Evolutionary conservation across 1,139 yeast species (phyloP).

Genomic region (Sugiyamaella japonica): DNA sequence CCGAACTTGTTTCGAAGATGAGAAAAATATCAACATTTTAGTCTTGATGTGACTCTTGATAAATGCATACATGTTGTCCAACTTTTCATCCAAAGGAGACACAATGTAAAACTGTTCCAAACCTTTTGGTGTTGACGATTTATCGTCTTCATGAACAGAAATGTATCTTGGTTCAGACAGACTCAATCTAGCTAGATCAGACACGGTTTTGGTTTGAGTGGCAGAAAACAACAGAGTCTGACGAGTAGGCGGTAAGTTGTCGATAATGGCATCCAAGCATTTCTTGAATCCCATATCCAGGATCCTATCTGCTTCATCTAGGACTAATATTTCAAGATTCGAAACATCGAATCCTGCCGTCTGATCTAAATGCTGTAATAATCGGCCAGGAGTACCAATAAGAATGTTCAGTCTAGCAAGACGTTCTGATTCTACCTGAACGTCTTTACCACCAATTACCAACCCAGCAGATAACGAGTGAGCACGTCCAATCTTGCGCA

Average conservation of each 20-base stretch:
- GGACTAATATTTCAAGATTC: conserved; percentile 75
- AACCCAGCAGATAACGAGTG: conserved; percentile 88
- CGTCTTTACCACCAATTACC: conserved; percentile 96
- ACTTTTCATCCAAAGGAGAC: conserved; percentile 72
- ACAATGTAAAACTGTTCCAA: conserved; percentile 80
- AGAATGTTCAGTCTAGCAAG: conserved; percentile 79
- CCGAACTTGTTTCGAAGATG: conserved; percentile 94
- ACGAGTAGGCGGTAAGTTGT: conserved; percentile 74
- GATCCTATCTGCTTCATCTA: conserved; percentile 96
- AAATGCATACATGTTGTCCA: conserved; percentile 86
- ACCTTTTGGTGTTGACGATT: conserved; percentile 71
- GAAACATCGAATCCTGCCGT: conserved; percentile 80
- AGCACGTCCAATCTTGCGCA: conserved; percentile 77
- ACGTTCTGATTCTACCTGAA: conserved; percentile 82
- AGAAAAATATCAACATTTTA: conserved; percentile 83
- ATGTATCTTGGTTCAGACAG: conserved; percentile 74
- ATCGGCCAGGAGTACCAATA: conserved; percentile 95
- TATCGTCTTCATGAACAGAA: conserved; percentile 51
- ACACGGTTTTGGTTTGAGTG: conserved; percentile 85
- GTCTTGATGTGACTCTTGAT: conserved; percentile 82
- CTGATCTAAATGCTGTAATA: conserved; percentile 93
- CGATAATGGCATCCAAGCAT: conserved; percentile 80
- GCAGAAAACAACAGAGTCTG: conserved; percentile 92
- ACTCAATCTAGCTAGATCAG: conserved; percentile 86
- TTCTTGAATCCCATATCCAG: conserved; percentile 95